Conservation (phyloP, 768 basidiomycete genomes). For the Lactarius trivialis region DNA sequence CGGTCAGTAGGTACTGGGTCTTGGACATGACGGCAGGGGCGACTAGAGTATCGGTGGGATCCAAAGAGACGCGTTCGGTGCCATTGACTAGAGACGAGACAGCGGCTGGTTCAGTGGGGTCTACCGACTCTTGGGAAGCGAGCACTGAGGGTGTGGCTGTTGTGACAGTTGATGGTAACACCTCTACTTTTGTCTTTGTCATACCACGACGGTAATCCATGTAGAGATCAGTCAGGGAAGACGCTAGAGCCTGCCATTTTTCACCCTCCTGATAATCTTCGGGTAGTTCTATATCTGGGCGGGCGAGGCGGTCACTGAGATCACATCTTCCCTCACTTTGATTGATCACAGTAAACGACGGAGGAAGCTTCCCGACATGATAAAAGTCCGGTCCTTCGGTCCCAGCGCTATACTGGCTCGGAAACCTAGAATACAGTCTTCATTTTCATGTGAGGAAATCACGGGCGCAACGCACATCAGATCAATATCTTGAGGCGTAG, state of each 20-base stretch:
- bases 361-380: not conserved
- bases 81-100: not conserved
- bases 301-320: conserved; percentile 26
- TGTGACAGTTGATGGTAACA: conserved; percentile 32
- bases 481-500: conserved; percentile 4
- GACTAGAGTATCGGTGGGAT: conserved; percentile 7
- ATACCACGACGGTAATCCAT: conserved; percentile 43
- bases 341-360: not conserved
- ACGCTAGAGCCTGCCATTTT: conserved; percentile 7
- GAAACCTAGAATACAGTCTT: conserved; percentile 1
- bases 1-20: conserved; percentile 24
- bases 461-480: conserved; percentile 1
- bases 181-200: conserved; percentile 39
- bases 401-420: not conserved
- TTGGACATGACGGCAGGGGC: conserved; percentile 25
- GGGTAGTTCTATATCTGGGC: conserved; percentile 8
- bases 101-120: not conserved
- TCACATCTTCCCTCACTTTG: conserved; percentile 43
- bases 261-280: conserved; percentile 6
- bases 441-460: not conserved
- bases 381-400: conserved; percentile 6
- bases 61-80: not conserved
- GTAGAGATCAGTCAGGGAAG: conserved; percentile 14
- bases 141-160: conserved; percentile 12
- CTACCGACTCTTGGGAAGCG: not conserved